These are phyloP conservation scores for Westerdykella sp. DNA, from an alignment of 2,329 filamentous ascomycete species.

Conservation along the genomic window DNA sequence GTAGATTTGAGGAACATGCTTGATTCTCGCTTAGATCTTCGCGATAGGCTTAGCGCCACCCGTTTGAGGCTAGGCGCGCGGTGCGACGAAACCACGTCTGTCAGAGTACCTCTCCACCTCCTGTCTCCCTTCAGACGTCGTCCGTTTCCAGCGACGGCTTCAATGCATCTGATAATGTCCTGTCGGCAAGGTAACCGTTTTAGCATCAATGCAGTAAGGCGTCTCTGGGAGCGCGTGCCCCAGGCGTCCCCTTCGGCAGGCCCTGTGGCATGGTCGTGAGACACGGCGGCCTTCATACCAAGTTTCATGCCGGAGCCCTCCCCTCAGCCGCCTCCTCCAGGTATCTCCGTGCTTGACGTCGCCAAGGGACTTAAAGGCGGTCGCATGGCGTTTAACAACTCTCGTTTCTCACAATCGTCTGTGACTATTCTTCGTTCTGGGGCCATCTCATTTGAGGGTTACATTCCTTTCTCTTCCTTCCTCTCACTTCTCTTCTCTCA, in stretches of 20 bases:
- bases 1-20: conserved; percentile 18
- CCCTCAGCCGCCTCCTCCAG: conserved; percentile 24
- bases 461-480: conserved; percentile 37
- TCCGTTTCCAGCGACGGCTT: conserved; percentile 29
- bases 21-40: conserved; percentile 2
- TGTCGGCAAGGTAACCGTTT: conserved; percentile 17
- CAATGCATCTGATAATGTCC: conserved; percentile 29
- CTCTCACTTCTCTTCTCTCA: conserved; percentile 28
- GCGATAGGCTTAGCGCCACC: conserved; percentile 8
- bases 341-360: conserved; percentile 16
- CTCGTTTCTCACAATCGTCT: conserved; percentile 29
- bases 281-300: conserved; percentile 35
- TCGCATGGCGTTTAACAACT: conserved; percentile 20
- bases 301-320: conserved; percentile 36
- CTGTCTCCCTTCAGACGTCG: conserved; percentile 26
- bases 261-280: conserved; percentile 29
- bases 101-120: conserved; percentile 11
- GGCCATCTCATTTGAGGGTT: conserved; percentile 32
- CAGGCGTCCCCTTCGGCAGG: conserved; percentile 22
- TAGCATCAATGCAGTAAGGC: conserved; percentile 23
- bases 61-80: conserved; percentile 16
- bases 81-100: conserved; percentile 8
- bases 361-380: conserved; percentile 35
- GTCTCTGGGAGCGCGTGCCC: conserved; percentile 20
- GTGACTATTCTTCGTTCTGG: conserved; percentile 23